Base-by-base conservation (phyloP, 768 basidiomycete species). In the Coprinopsis sp. region DNA sequence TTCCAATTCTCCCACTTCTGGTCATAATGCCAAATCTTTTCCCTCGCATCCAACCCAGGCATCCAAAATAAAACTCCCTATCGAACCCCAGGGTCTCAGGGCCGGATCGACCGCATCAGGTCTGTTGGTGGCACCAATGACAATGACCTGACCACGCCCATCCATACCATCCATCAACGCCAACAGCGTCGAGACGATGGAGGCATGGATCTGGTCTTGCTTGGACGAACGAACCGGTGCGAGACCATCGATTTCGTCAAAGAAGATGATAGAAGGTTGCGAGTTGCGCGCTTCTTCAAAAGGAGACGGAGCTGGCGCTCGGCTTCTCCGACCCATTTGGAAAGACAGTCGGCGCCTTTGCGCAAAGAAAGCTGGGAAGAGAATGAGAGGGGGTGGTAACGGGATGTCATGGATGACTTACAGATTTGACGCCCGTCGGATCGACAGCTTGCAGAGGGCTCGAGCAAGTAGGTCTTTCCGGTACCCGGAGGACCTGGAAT, bases 151-250 rank as follows among this genome's bases (percentile, higher is more conserved):
- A 1, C 93, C 94, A 43, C 96, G 80, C 1, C 94, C 94, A 52
- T 99, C 96, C 95, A 98, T 98, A 34, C 95, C 96, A 63, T 98
- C 96, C 96, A 98, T 98, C 34, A 98, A 74, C 2, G 96, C 95
- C 2, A 99, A 74, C 7, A 98, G 74, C 0, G 96, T 98, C 41
- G 89, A 91, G 6, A 99, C 96, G 53, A 99, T 93, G 23, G 90
- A 93, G 1, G 96, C 96, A 61, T 98, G 96, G 46, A 98, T 97
- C 65, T 99, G 95, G 62, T 98, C 96, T 58, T 97, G 96, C 59
- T 98, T 97, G 14, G 91, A 89, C n/a, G 92, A 95, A 37, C 96
- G 85, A 2, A 98, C 95, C 2, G 96, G 96, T 11, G 96, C 96
- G 16, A 99, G 81, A 53, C 95, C 96, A 60, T 99, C 96, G 55